Conservation (phyloP, 306 rosid species). For the Casuarina glauca region DNA sequence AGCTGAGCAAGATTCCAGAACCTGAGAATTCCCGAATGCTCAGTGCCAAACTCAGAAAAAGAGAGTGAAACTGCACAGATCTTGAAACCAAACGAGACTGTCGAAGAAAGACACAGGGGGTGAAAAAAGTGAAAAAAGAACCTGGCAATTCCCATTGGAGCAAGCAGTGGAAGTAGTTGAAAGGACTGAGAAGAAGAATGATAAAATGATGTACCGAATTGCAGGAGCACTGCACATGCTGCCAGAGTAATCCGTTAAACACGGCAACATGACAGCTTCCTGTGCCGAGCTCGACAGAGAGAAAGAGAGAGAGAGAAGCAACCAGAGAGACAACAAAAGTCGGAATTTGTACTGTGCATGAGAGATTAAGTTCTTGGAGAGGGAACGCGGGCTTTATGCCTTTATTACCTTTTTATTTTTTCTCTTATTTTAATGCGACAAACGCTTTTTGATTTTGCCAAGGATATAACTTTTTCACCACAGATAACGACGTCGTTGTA, state of each 20-base stretch:
- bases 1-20: conserved; percentile 73
- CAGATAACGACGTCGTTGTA: conserved; percentile 1
- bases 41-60: conserved; percentile 26
- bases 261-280: conserved; percentile 54
- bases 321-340: conserved; percentile 22
- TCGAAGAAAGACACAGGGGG: background rate
- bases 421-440: conserved; percentile 38
- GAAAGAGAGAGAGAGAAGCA: conserved; percentile 14
- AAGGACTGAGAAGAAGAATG: conserved; percentile 36
- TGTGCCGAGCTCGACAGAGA: conserved; percentile 32
- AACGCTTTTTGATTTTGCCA: background rate
- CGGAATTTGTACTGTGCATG: conserved; percentile 28
- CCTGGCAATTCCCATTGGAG: conserved; percentile 86
- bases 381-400: conserved; percentile 44
- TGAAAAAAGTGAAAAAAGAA: conserved; percentile 1
- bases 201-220: conserved; percentile 32
- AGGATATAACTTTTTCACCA: too few species aligned
- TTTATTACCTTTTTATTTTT: conserved; percentile 25
- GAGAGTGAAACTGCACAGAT: conserved; percentile 24
- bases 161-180: conserved; percentile 50
- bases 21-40: conserved; percentile 41
- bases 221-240: conserved; percentile 37
- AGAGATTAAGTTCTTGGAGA: conserved; percentile 39
- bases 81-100: conserved; percentile 5
- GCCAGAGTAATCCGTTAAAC: conserved; percentile 35